A percentile compares a stretch with the other conserved stretches of the same genome.
Evolutionary conservation across 129 eudicot species (phyloP).

Genomic region (Tanacetum coccineum): DNA sequence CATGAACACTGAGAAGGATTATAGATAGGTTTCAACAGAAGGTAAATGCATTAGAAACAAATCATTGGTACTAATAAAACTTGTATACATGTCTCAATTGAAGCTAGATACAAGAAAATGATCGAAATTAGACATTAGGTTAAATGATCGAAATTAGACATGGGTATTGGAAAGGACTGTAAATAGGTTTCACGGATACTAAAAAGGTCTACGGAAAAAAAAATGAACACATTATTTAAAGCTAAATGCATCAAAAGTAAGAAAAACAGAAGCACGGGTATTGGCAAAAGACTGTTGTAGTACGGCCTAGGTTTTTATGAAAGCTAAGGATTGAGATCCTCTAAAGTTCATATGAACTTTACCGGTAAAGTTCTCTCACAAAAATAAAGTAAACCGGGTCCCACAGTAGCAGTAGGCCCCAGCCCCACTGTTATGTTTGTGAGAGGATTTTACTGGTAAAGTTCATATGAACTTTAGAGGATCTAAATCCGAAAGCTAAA

Average conservation of each 20-base stretch:
- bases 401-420: too few species aligned
- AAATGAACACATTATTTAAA: too few species aligned
- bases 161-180: not conserved
- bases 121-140: not conserved
- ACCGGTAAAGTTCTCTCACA: too few species aligned
- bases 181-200: not conserved
- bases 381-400: too few species aligned
- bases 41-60: not conserved
- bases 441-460: too few species aligned
- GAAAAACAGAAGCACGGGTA: too few species aligned
- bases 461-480: too few species aligned
- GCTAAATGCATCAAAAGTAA: too few species aligned
- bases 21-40: slow-evolving; percentile 1
- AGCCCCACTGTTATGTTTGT: too few species aligned
- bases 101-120: slow-evolving; percentile 2
- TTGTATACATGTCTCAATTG: not conserved
- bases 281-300: not conserved
- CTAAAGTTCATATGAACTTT: too few species aligned
- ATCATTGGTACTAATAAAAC: not conserved
- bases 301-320: not conserved
- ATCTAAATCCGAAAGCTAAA: too few species aligned
- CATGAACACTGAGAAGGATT: slow-evolving; percentile 12
- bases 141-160: slow-evolving; percentile 1
- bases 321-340: too few species aligned
- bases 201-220: not conserved